Conservation (phyloP, 805 yeast species). For the Maudiozyma barnettii region DNA sequence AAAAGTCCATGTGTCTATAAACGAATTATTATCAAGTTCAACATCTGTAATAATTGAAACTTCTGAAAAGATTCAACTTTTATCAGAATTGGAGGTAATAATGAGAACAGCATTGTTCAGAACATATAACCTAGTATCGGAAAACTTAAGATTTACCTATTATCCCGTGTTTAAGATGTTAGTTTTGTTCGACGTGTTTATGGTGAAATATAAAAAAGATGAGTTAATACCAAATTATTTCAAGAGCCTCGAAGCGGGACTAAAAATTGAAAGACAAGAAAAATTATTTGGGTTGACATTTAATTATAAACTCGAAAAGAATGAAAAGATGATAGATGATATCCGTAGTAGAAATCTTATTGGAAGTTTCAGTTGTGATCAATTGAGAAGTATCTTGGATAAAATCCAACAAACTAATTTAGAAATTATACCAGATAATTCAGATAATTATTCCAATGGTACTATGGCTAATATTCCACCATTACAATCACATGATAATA, state of each 20-base stretch:
- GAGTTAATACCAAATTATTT: conserved; percentile 14
- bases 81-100: conserved; percentile 8
- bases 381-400: conserved; percentile 3
- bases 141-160: conserved; percentile 22
- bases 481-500: background rate
- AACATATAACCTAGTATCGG: conserved; percentile 16
- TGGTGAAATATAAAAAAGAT: conserved; percentile 18
- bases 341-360: conserved; percentile 15
- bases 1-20: conserved; percentile 10
- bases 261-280: conserved; percentile 14
- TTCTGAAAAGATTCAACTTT: conserved; percentile 3
- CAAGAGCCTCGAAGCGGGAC: conserved; percentile 7
- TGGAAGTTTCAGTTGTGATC: conserved; percentile 3
- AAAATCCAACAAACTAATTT: background rate
- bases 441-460: background rate
- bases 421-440: background rate
- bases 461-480: too few species aligned
- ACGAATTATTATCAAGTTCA: background rate
- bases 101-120: conserved; percentile 17
- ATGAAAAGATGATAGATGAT: conserved; percentile 10
- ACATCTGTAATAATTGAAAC: background rate
- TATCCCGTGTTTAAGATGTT: conserved; percentile 26
- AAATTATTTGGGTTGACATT: conserved; percentile 18
- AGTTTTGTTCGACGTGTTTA: conserved; percentile 20
- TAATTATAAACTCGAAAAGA: conserved; percentile 14